Evolutionary conservation across 2,329 filamentous ascomycete genomes (phyloP).

Genomic region (Westerdykella ornata): DNA sequence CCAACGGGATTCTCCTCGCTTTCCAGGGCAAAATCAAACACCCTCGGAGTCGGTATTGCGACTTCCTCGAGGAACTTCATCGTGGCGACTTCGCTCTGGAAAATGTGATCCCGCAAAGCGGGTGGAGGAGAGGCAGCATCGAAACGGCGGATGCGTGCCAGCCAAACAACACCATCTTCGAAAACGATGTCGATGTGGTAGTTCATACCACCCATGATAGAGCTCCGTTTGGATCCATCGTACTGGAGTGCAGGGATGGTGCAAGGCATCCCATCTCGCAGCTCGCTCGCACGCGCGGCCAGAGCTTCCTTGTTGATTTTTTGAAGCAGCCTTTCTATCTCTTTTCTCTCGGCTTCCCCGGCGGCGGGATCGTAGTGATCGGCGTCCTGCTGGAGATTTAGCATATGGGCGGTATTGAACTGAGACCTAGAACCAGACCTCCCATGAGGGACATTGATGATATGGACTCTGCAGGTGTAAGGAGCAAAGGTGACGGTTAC

Average conservation of each 20-base stretch:
- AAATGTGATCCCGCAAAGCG: constrained; percentile 6
- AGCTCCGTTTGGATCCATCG: constrained; percentile 28
- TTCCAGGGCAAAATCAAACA: constrained; percentile 7
- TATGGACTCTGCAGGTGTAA: constrained; percentile 3
- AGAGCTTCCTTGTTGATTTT: constrained; percentile 37
- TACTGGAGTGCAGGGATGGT: constrained; percentile 36
- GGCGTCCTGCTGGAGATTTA: constrained; percentile 27
- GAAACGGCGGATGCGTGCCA: constrained; percentile 36
- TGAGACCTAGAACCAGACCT: constrained; percentile 3
- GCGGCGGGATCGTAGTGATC: constrained; percentile 31
- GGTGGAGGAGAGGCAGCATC: constrained; percentile 7
- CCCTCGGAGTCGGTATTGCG: constrained; percentile 5
- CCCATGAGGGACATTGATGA: constrained; percentile 7
- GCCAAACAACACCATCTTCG: constrained; percentile 41
- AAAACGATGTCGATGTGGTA: constrained; percentile 42
- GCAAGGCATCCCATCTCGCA: constrained; percentile 35
- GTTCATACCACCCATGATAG: constrained; percentile 44
- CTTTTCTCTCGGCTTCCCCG: constrained; percentile 29
- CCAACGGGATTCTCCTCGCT: constrained; percentile 4
- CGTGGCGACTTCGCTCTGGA: constrained; percentile 7
- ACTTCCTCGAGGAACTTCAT: constrained; percentile 7
- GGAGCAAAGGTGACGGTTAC: constrained; percentile 8
- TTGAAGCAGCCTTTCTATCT: constrained; percentile 25
- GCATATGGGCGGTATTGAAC: background rate
- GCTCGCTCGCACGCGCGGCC: constrained; percentile 29